Conservation (phyloP, 768 basidiomycete species). For the Chalciporus piperatus region DNA sequence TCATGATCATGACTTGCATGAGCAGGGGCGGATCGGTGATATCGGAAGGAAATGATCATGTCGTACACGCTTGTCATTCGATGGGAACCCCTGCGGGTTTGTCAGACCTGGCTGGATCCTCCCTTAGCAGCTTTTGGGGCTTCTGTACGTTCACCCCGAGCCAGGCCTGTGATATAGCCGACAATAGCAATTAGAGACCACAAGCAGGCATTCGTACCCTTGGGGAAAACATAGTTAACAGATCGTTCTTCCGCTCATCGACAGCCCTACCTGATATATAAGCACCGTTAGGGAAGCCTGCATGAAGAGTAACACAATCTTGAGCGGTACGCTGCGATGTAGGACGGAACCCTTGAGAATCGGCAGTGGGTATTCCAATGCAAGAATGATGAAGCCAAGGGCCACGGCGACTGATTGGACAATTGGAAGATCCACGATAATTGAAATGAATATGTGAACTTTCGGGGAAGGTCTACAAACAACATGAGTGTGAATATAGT, state of each 20-base stretch:
- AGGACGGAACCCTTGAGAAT: constrained; percentile 50
- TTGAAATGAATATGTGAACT: constrained; percentile 58
- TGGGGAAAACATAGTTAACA: constrained; percentile 4
- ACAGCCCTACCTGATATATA: constrained; percentile 69
- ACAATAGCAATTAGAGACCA: constrained; percentile 72
- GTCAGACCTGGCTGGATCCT: constrained; percentile 54
- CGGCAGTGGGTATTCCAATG: constrained; percentile 72
- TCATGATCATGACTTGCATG: not conserved
- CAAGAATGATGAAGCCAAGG: constrained; percentile 55
- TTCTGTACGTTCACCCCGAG: constrained; percentile 66
- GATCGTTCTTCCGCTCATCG: not conserved
- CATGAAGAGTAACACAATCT: constrained; percentile 61
- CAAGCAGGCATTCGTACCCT: constrained; percentile 84
- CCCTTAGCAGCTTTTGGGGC: constrained; percentile 64
- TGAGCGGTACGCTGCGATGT: constrained; percentile 62
- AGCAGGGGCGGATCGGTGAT: not conserved
- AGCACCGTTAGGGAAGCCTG: constrained; percentile 62
- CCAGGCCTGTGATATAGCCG: constrained; percentile 65
- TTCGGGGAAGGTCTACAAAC: constrained; percentile 54
- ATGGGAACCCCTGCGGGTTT: not conserved
- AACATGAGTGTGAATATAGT: not conserved
- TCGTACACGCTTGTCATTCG: not conserved
- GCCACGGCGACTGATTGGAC: constrained; percentile 68
- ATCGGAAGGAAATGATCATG: not conserved
- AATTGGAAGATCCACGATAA: constrained; percentile 78